Conservation (phyloP, 1,284 basidiomycete species). For the Gomphus sp. region DNA sequence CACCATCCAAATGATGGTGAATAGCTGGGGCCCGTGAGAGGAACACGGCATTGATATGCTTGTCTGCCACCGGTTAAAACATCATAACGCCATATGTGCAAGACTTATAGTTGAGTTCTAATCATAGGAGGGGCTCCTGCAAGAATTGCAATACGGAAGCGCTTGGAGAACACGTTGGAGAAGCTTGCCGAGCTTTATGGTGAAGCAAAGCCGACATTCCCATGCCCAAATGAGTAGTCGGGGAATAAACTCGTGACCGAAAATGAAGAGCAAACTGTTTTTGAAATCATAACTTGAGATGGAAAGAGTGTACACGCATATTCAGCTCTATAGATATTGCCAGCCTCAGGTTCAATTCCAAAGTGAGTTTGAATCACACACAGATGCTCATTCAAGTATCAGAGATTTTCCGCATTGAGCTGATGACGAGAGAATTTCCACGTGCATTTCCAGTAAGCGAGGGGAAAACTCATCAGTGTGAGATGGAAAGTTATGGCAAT, state of each 20-base stretch:
- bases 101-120: neutral
- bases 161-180: neutral
- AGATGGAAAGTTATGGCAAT: neutral
- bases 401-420: neutral
- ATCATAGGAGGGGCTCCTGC: neutral
- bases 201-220: neutral
- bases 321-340: neutral
- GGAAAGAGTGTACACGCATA: neutral
- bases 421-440: neutral
- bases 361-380: neutral
- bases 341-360: neutral
- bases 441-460: neutral
- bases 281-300: neutral
- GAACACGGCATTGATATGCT: neutral
- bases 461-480: neutral
- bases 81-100: neutral
- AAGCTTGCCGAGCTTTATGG: neutral
- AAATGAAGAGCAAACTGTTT: neutral
- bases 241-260: neutral
- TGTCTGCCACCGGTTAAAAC: neutral
- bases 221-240: neutral
- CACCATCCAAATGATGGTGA: too few relatives aligned
- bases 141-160: neutral
- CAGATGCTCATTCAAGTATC: neutral
- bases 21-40: neutral